Conservation (phyloP, 2,329 filamentous ascomycete species). For the Didymella keratinophila region DNA sequence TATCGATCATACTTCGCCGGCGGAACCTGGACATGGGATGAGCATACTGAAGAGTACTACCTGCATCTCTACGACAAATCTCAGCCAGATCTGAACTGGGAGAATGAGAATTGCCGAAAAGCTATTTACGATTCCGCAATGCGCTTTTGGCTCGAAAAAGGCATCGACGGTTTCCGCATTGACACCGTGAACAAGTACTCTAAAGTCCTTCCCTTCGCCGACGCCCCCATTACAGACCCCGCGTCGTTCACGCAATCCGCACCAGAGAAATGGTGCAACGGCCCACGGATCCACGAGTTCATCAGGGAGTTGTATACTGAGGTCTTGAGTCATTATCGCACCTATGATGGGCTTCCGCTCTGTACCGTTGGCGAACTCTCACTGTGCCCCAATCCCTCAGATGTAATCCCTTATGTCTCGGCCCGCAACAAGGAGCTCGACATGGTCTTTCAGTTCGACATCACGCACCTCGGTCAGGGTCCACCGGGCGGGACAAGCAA, state of each 20-base stretch:
- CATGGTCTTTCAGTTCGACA: conserved; percentile 60
- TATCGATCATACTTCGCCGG: conserved; percentile 54
- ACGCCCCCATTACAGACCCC: conserved; percentile 53
- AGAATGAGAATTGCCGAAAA: conserved; percentile 54
- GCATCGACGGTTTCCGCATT: conserved; percentile 57
- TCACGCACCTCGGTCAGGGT: conserved; percentile 49
- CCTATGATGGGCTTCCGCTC: conserved; percentile 43
- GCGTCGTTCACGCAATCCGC: conserved; percentile 58
- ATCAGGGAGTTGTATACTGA: conserved; percentile 62
- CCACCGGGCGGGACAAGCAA: conserved; percentile 44
- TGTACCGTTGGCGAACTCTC: conserved; percentile 69
- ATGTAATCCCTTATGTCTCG: conserved; percentile 55
- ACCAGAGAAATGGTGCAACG: conserved; percentile 62
- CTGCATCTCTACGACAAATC: conserved; percentile 57
- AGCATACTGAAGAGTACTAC: conserved; percentile 57
- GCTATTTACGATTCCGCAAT: conserved; percentile 57
- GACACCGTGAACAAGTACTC: conserved; percentile 61
- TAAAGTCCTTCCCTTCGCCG: conserved; percentile 53
- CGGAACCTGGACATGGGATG: conserved; percentile 55
- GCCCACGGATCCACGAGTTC: conserved; percentile 66
- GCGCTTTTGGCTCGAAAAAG: conserved; percentile 58
- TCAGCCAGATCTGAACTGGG: conserved; percentile 60
- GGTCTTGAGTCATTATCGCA: conserved; percentile 64
- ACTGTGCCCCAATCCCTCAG: conserved; percentile 52
- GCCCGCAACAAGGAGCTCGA: conserved; percentile 53